Base-by-base conservation (phyloP, 805 yeast species). In the Candida jianshihensis region DNA sequence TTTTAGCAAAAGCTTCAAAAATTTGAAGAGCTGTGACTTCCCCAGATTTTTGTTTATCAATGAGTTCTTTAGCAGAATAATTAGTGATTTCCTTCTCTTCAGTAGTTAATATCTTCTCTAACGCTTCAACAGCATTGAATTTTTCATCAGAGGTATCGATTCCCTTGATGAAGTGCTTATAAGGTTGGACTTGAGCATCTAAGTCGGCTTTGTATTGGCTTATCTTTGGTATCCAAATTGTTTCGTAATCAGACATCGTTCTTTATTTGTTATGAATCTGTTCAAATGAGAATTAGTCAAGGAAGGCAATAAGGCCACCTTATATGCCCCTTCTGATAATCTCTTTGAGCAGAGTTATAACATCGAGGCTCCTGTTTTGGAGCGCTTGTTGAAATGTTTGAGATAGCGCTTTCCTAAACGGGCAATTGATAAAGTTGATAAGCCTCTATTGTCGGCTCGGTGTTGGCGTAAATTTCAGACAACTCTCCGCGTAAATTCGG, bases 1-100 rank as follows among this genome's bases (percentile, higher is more conserved):
- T 57, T 48, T 77, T 75, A 42, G 76, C 62, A 54, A 71, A 78
- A 1, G 81, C 79, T 10, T 56, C 55, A 8, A 70, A 61, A 10
- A 76, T 76, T 35, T 70, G 65, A 10, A 49, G 49, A 10, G 57
- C 55, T 3, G 66, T 54, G 55, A 64, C 61, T 38, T 60, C 54
- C 18, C 66, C 66, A 10, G 31, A 4, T 17, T 42, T 35, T 26
- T 53, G 56, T 25, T 39, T 46, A 2, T 33, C 42, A 15, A 50
- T 26, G 16, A 53, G 22, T 19, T 47, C 37, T 34, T 35, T 37
- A 2, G 49, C 49, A 5, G 48, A 40, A 9, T 40, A 33, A 9
- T 26, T 20, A 12, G 56, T 51, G 30, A 55, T 52, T 14, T 20
- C 31, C 18, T 45, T 38, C 32, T 54, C 57, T 30, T 46, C 36